Conservation (phyloP, 768 basidiomycete species). For the Pulveroboletus sp. region DNA sequence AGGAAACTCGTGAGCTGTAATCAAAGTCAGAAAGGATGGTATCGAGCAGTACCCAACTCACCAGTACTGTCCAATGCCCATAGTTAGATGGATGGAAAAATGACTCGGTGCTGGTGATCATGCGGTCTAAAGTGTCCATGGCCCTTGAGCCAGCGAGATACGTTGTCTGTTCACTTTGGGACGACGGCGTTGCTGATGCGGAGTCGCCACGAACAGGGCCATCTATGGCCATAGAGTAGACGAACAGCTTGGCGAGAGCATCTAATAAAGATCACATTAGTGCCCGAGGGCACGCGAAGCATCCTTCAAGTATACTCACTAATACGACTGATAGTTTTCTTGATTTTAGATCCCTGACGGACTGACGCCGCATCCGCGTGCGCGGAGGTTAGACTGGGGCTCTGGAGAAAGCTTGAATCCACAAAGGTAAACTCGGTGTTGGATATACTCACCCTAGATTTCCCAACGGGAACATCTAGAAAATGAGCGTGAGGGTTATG, state of each 20-base stretch:
- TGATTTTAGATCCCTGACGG: conserved; percentile 55
- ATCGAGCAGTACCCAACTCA: background rate
- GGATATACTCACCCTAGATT: conserved; percentile 47
- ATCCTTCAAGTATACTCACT: conserved; percentile 34
- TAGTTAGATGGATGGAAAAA: conserved; percentile 96
- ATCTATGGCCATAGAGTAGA: conserved; percentile 88
- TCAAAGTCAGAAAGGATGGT: conserved; percentile 8
- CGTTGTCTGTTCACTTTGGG: conserved; percentile 47
- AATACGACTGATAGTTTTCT: conserved; percentile 63
- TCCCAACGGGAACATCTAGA: conserved; percentile 49
- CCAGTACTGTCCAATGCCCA: conserved; percentile 67
- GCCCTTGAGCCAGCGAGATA: conserved; percentile 83
- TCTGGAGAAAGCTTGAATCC: conserved; percentile 35
- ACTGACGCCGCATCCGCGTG: conserved; percentile 66
- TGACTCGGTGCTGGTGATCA: conserved; percentile 88
- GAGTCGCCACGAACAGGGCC: conserved; percentile 51
- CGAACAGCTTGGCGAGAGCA: conserved; percentile 77
- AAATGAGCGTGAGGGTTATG: conserved; percentile 37
- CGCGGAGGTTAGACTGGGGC: conserved; percentile 58
- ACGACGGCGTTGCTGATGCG: conserved; percentile 60
- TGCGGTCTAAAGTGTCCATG: conserved; percentile 78
- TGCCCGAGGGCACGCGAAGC: background rate
- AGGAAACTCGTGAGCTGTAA: conserved; percentile 76
- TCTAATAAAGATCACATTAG: conserved; percentile 37
- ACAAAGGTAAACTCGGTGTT: background rate